phyloP scores from a whole-genome alignment of 192 early-diverging fungal genomes.

The Haplosporangium gracile region DNA sequence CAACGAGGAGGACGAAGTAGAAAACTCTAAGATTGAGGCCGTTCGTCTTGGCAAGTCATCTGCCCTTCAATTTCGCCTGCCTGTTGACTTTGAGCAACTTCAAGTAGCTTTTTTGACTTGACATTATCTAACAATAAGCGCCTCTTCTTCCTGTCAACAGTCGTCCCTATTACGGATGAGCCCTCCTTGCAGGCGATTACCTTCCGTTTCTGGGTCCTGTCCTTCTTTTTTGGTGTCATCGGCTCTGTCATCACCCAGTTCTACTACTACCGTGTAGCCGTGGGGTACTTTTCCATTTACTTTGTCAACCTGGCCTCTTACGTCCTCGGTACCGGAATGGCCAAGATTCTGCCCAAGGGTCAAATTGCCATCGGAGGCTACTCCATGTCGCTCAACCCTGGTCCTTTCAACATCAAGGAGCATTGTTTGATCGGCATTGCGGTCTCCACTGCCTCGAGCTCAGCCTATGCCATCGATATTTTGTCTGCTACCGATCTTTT shows the following conservation, averaged over 20 bases:
- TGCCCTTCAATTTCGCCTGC: background rate
- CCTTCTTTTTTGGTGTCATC: slow-evolving; percentile 53
- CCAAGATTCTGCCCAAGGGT: slow-evolving; percentile 5
- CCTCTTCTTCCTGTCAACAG: background rate
- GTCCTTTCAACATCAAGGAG: slow-evolving; percentile 77
- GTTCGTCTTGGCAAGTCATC: slow-evolving; percentile 39
- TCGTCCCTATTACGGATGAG: slow-evolving; percentile 51
- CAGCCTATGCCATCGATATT: slow-evolving; percentile 65
- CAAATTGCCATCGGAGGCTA: slow-evolving; percentile 6
- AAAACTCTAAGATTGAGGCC: slow-evolving; percentile 48
- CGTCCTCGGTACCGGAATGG: slow-evolving; percentile 40
- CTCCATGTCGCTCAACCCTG: slow-evolving; percentile 34
- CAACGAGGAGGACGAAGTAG: slow-evolving; percentile 15
- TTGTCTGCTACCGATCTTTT: slow-evolving; percentile 24
- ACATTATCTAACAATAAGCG: background rate
- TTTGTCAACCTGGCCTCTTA: slow-evolving; percentile 56
- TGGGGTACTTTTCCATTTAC: slow-evolving; percentile 37
- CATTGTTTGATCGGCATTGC: slow-evolving; percentile 72
- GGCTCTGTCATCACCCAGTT: slow-evolving; percentile 51
- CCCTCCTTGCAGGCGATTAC: slow-evolving; percentile 60
- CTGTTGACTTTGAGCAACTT: background rate
- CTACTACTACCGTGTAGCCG: slow-evolving; percentile 55
- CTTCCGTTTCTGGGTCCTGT: slow-evolving; percentile 65
- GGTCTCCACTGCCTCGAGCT: slow-evolving; percentile 57
- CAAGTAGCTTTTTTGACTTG: background rate